Base-by-base conservation (phyloP, 305 asterid genomes). In the Salvia sclarea region DNA sequence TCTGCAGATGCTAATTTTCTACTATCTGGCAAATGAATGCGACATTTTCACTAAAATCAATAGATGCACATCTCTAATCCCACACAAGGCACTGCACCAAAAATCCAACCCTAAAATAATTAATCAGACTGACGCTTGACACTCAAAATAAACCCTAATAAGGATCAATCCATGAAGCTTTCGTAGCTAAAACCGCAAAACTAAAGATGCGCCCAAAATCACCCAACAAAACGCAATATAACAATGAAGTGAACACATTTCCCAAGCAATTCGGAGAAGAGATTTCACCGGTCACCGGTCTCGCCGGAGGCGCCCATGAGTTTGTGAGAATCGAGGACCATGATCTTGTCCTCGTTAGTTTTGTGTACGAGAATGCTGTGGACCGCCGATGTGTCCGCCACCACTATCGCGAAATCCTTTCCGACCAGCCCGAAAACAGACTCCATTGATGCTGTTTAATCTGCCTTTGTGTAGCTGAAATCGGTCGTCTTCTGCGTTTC, bases 281-380 rank as follows among this genome's bases (percentile, higher is more conserved):
- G 55, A 35, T 38, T 25, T 52, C 61, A 90, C 98, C 98, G 79
- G 81, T 92, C 97, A 17, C 98, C 98, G 3, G 96, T 78, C 90
- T 92, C 98, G 11, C 98, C 97, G 35, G 95, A 85, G 20, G 97
- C 98, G 5, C 98, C 98, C 95, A 92, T 78, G 37, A 92, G 91
- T 50, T 92, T 92, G 64, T 92, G 97, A 41, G 97, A 90, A 79
- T 92, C 98, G 4, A 92, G 83, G 48, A 86, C 56, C 97, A 92
- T 90, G 82, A 92, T 82, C 73, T 92, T 92, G 60, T 92, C 98
- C 80, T 92, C 98, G 77, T 92, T 79, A 0, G 97, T 86, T 84
- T 92, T 92, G 85, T 92, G 97, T 1, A 92, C 97, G 24, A 92
- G 82, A 53, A 92, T 92, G 79, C 97, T 92, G 76, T 92, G 88